Evolutionary conservation across 495 filamentous ascomycete genomes (phyloP).

Genomic region (Echria macrotheca): DNA sequence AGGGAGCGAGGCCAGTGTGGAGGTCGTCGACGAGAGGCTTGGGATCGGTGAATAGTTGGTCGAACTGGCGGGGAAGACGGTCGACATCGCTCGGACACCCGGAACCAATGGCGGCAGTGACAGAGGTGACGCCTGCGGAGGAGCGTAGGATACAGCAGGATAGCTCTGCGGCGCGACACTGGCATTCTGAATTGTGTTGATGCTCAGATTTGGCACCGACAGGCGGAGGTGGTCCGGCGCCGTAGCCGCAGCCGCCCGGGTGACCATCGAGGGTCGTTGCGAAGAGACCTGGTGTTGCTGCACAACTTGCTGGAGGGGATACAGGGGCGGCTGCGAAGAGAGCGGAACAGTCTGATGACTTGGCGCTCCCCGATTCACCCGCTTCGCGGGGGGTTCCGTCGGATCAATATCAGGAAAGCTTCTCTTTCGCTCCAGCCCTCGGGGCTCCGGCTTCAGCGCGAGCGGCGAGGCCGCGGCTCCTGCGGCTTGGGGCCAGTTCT

Average conservation of each 20-base stretch:
- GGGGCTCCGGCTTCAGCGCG: slow-evolving; percentile 42
- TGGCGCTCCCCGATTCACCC: slow-evolving; percentile 36
- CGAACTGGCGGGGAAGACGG: slow-evolving; percentile 34
- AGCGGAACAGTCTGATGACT: slow-evolving; percentile 11
- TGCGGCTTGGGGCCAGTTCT: slow-evolving; percentile 35
- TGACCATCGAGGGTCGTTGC: neutral
- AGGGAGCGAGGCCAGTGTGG: slow-evolving; percentile 10
- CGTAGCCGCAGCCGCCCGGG: neutral
- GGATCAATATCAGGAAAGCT: slow-evolving; percentile 58
- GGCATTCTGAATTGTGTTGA: slow-evolving; percentile 31
- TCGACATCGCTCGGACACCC: slow-evolving; percentile 47
- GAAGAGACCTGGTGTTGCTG: neutral
- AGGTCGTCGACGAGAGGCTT: slow-evolving; percentile 29
- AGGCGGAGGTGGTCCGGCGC: slow-evolving; percentile 26
- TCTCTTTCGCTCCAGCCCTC: slow-evolving; percentile 57
- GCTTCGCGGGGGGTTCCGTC: slow-evolving; percentile 65
- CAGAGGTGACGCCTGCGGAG: slow-evolving; percentile 29
- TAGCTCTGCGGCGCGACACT: slow-evolving; percentile 14
- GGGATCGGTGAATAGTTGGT: slow-evolving; percentile 28
- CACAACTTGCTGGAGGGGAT: slow-evolving; percentile 23
- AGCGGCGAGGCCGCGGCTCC: slow-evolving; percentile 48
- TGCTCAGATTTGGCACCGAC: slow-evolving; percentile 38
- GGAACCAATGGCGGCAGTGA: slow-evolving; percentile 41
- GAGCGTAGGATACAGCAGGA: slow-evolving; percentile 23
- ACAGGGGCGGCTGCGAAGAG: slow-evolving; percentile 23